Evolutionary conservation across 2,329 filamentous ascomycete species (phyloP), one percentile per base, ranked within the genome.

Genomic region (Fusarium coffeatum): DNA sequence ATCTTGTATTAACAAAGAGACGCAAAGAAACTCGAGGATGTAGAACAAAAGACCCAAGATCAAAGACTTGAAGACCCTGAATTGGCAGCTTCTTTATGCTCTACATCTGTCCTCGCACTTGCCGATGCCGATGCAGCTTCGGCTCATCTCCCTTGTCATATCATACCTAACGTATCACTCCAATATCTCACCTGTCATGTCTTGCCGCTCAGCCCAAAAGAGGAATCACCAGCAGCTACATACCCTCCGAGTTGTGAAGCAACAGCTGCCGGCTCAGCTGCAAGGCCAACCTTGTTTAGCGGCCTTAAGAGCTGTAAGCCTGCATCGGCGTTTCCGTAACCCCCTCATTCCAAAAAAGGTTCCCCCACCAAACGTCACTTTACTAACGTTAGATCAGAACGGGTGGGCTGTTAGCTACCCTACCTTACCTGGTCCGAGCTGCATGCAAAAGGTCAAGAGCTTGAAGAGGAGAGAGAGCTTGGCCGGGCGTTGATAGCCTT

Each of bases 291-390:
- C 54, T 56, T 54, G 47, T 49, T 59, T 69, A 70, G 67, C 62
- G 64, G 47, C 60, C 32, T 23, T 30, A 22, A 50, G 41, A 55
- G 45, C 59, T 69, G 66, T 69, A 56, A 64, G 66, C 59, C 40
- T 66, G 68, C 68, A 65, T 71, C 68, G 68, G 68, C 68, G 68
- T 71, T 71, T 45, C 68, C 68, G 64, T 71, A 28, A 53, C 43
- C 47, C 49, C 54, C 48, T 43, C 55, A 28, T 42, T 42, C 42
- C 56, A 49, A 56, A 37, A 53, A 56, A 37, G 49, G 50, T 37
- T 40, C 49, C 54, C 49, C 57, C 61, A 28, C 59, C 32, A 64
- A 32, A 54, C 66, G 66, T 67, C 56, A 63, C 57, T 37, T 37
- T n/a, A 40, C 28, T 51, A 53, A 59, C 34, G 18, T 37, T 37